phyloP scores from a whole-genome alignment of 352 stramenopile species.

The Globisporangium echinulatum region DNA sequence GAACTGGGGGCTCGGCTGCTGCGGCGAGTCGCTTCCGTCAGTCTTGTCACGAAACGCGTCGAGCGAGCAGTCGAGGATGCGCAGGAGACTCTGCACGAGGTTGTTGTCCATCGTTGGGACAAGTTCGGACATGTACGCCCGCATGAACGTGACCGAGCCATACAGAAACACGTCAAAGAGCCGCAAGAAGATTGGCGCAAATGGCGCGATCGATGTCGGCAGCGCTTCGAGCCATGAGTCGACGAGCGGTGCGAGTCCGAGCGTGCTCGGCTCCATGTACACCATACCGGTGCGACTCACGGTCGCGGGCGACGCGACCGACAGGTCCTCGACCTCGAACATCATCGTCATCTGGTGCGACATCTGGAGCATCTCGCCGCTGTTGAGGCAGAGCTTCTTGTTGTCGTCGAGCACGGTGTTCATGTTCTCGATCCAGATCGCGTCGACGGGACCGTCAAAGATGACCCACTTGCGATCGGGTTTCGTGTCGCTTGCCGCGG shows the following conservation, averaged over 20 bases:
- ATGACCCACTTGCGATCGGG: conserved; percentile 92
- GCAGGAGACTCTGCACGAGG: conserved; percentile 88
- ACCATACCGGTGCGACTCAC: conserved; percentile 94
- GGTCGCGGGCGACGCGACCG: conserved; percentile 90
- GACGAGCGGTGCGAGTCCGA: conserved; percentile 85
- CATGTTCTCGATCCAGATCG: conserved; percentile 97
- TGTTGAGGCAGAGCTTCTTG: conserved; percentile 94
- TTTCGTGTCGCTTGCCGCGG: conserved; percentile 82
- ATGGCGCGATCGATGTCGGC: conserved; percentile 27
- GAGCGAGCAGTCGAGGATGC: conserved; percentile 88
- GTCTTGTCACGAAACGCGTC: conserved; percentile 59
- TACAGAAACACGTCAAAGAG: conserved; percentile 92
- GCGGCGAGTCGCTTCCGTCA: conserved; percentile 34
- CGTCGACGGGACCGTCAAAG: conserved; percentile 92
- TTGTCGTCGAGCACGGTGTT: conserved; percentile 96
- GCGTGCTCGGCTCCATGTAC: conserved; percentile 93
- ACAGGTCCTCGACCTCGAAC: conserved; percentile 96
- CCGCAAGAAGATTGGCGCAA: conserved; percentile 43
- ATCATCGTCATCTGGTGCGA: conserved; percentile 96
- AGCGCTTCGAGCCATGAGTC: conserved; percentile 87
- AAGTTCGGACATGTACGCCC: conserved; percentile 82
- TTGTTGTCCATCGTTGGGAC: conserved; percentile 93
- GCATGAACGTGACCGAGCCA: conserved; percentile 78
- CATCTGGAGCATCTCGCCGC: conserved; percentile 94
- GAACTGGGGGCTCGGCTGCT: conserved; percentile 52